Evolutionary conservation across 1,139 yeast genomes (phyloP).

Genomic region (Fermentozyma sake): DNA sequence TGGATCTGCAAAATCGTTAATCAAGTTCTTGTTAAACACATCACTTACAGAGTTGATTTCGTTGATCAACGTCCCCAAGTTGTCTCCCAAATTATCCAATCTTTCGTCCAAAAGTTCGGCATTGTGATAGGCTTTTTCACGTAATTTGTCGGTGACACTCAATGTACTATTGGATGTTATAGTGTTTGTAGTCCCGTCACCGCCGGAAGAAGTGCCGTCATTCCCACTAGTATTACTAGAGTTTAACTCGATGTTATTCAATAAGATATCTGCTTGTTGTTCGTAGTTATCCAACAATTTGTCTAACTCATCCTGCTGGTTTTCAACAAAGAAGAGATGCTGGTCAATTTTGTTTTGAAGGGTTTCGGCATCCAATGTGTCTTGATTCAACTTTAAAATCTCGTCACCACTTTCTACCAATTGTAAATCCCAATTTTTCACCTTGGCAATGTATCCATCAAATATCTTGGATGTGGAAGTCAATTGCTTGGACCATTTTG

Average conservation of each 20-base stretch:
- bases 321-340: slow-evolving; percentile 76
- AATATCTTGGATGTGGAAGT: slow-evolving; percentile 70
- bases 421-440: slow-evolving; percentile 81
- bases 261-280: slow-evolving; percentile 66
- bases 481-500: slow-evolving; percentile 89
- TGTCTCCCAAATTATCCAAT: slow-evolving; percentile 70
- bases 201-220: slow-evolving; percentile 6
- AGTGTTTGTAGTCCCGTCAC: slow-evolving; percentile 8
- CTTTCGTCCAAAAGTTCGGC: slow-evolving; percentile 86
- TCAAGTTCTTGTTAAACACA: slow-evolving; percentile 60
- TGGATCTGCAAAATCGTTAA: slow-evolving; percentile 25
- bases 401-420: slow-evolving; percentile 84
- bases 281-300: slow-evolving; percentile 80
- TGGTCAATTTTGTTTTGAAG: slow-evolving; percentile 85
- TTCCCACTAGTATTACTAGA: slow-evolving; percentile 6
- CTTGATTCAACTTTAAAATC: slow-evolving; percentile 72
- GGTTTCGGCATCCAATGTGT: slow-evolving; percentile 79
- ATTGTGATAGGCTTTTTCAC: slow-evolving; percentile 84
- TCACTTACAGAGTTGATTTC: slow-evolving; percentile 88
- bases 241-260: slow-evolving; percentile 37
- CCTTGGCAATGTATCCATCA: slow-evolving; percentile 69
- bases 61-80: slow-evolving; percentile 68
- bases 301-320: slow-evolving; percentile 91
- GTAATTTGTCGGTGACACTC: slow-evolving; percentile 68
- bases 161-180: slow-evolving; percentile 15